Percentiles rank a stretch among this genome's conserved stretches.
phyloP scores from a whole-genome alignment of 345 rosid genomes.

The Brassica nigra region DNA sequence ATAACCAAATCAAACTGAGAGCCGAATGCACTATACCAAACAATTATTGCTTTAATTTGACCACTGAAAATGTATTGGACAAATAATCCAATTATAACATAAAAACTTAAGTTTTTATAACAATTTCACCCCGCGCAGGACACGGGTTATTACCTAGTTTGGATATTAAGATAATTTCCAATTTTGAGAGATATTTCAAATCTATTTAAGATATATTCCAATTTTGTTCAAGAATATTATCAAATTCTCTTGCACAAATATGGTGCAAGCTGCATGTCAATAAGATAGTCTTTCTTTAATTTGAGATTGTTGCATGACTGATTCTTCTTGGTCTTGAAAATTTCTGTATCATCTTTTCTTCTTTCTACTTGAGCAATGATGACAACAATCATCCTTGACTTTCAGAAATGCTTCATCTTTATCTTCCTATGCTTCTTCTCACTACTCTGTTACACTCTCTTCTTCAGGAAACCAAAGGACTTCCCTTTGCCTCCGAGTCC shows the following conservation, averaged over 20 bases:
- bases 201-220: neutral
- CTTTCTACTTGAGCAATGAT: neutral
- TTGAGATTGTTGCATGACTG: neutral
- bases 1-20: too few species aligned
- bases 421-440: neutral
- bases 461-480: neutral
- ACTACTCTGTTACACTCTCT: neutral
- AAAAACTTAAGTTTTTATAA: too few species aligned
- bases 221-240: too few species aligned
- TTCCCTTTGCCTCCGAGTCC: neutral
- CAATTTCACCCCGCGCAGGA: too few species aligned
- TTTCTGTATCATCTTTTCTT: neutral
- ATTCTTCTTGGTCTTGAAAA: neutral
- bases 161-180: too few species aligned
- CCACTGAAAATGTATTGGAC: too few species aligned
- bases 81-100: too few species aligned
- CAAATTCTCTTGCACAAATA: neutral
- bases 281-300: neutral
- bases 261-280: neutral
- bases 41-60: too few species aligned
- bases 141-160: too few species aligned
- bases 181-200: neutral
- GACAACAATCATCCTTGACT: neutral
- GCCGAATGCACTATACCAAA: too few species aligned
- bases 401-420: neutral